Evolutionary conservation across 2,329 filamentous ascomycete species (phyloP).

Genomic region (Hymenoscyphus infarciens): DNA sequence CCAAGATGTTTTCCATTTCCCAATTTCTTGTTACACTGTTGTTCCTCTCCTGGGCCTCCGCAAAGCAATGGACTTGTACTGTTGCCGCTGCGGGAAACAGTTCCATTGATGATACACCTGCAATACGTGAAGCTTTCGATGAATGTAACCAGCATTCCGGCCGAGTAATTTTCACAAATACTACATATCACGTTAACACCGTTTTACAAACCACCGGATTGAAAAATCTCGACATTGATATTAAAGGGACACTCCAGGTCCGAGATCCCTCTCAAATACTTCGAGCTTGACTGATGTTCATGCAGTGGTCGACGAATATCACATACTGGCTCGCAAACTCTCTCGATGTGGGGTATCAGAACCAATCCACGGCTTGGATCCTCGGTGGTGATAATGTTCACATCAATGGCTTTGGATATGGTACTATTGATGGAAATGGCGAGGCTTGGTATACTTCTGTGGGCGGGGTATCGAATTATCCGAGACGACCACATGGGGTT

Average conservation of each 20-base stretch:
- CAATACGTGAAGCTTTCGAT: slow-evolving; percentile 41
- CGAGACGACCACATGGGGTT: slow-evolving; percentile 49
- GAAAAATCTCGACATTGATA: slow-evolving; percentile 43
- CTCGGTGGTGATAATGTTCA: slow-evolving; percentile 51
- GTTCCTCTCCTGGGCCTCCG: neutral
- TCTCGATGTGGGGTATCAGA: slow-evolving; percentile 51
- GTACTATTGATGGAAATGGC: slow-evolving; percentile 57
- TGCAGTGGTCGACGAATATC: slow-evolving; percentile 44
- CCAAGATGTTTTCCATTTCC: neutral
- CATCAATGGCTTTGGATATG: slow-evolving; percentile 47
- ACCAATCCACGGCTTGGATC: slow-evolving; percentile 52
- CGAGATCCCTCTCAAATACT: neutral
- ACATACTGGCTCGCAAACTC: slow-evolving; percentile 51
- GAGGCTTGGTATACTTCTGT: slow-evolving; percentile 56
- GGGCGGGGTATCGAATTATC: slow-evolving; percentile 43
- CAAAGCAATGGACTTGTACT: neutral
- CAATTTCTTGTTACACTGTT: neutral
- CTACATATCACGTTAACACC: slow-evolving; percentile 43
- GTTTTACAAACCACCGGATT: slow-evolving; percentile 45
- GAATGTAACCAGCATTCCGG: slow-evolving; percentile 39
- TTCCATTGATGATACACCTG: slow-evolving; percentile 39
- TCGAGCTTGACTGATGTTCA: slow-evolving; percentile 23
- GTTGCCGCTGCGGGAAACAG: neutral
- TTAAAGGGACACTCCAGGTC: slow-evolving; percentile 50
- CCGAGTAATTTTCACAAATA: slow-evolving; percentile 41